These are phyloP conservation scores for Astrothelium subdiscretum DNA, from an alignment of 495 filamentous ascomycete genomes.

Conservation along the genomic window DNA sequence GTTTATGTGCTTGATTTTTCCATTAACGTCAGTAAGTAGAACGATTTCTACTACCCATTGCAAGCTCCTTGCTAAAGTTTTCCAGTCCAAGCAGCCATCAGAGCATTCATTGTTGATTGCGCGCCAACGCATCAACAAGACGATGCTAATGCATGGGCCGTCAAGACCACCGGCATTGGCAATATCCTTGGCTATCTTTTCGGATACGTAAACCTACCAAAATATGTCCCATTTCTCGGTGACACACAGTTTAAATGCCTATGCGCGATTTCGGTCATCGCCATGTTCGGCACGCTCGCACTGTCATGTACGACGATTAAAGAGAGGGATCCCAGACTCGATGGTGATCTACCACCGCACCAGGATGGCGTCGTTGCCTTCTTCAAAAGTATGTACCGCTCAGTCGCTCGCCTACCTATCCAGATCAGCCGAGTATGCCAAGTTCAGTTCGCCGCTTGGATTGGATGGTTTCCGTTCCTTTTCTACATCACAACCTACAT, in stretches of 20 bases:
- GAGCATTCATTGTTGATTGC: constrained; percentile 85
- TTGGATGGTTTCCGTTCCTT: constrained; percentile 90
- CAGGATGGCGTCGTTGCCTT: constrained; percentile 57
- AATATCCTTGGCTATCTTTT: constrained; percentile 79
- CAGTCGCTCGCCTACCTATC: constrained; percentile 61
- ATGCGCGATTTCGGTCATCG: constrained; percentile 65
- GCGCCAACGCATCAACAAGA: constrained; percentile 85
- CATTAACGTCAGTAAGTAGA: constrained; percentile 69
- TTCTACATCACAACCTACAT: constrained; percentile 91
- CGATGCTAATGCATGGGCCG: constrained; percentile 78
- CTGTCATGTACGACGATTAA: constrained; percentile 53
- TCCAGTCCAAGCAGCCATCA: constrained; percentile 72
- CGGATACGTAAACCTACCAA: constrained; percentile 67
- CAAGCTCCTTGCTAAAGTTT: neutral
- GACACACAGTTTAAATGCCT: constrained; percentile 82
- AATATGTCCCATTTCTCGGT: constrained; percentile 60
- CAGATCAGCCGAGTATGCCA: constrained; percentile 74
- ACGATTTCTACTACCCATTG: neutral
- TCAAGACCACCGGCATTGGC: constrained; percentile 65
- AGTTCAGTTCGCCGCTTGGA: constrained; percentile 83
- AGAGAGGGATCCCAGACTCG: constrained; percentile 69
- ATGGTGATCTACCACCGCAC: constrained; percentile 45
- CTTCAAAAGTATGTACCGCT: constrained; percentile 64
- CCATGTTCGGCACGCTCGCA: constrained; percentile 51
- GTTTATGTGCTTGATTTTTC: constrained; percentile 83